Percentiles rank a stretch among this genome's conserved stretches.
Evolutionary conservation across 805 yeast genomes (phyloP).

Genomic region (Cephaloascus albidus): DNA sequence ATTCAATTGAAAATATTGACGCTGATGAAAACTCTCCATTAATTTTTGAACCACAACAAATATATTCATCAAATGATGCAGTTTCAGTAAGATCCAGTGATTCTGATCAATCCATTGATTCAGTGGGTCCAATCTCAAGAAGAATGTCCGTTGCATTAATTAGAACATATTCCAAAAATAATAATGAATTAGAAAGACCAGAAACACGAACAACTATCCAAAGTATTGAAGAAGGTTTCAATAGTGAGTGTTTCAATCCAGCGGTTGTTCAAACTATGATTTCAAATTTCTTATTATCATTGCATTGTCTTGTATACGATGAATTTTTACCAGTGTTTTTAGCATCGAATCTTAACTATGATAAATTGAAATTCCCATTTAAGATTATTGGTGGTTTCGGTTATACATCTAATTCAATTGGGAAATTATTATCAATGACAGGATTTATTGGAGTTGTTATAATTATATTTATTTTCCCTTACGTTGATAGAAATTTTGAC

Average conservation of each 20-base stretch:
- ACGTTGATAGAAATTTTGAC: slow-evolving; percentile 36
- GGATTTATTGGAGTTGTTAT: slow-evolving; percentile 45
- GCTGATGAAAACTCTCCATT: slow-evolving; percentile 7
- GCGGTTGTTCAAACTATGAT: slow-evolving; percentile 19
- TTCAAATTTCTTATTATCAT: slow-evolving; percentile 32
- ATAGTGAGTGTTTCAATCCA: slow-evolving; percentile 16
- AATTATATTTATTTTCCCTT: slow-evolving; percentile 42
- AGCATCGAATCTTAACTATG: slow-evolving; percentile 20
- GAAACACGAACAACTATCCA: slow-evolving; percentile 2
- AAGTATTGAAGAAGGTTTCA: slow-evolving; percentile 6
- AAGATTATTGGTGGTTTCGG: slow-evolving; percentile 44
- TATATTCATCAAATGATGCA: background rate
- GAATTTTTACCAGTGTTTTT: slow-evolving; percentile 50
- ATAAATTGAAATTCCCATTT: slow-evolving; percentile 35
- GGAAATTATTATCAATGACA: slow-evolving; percentile 37
- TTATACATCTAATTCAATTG: slow-evolving; percentile 34
- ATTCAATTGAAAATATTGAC: background rate
- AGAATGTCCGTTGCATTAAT: slow-evolving; percentile 18
- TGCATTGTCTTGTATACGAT: slow-evolving; percentile 37
- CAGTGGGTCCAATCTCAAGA: slow-evolving; percentile 14
- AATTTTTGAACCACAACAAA: slow-evolving; percentile 1
- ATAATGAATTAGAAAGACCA: background rate
- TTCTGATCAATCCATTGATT: slow-evolving; percentile 12
- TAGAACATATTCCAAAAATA: slow-evolving; percentile 17
- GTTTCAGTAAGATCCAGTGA: slow-evolving; percentile 1